Base-by-base conservation (phyloP, 768 basidiomycete genomes). In the Phlegmacium glaucopus region DNA sequence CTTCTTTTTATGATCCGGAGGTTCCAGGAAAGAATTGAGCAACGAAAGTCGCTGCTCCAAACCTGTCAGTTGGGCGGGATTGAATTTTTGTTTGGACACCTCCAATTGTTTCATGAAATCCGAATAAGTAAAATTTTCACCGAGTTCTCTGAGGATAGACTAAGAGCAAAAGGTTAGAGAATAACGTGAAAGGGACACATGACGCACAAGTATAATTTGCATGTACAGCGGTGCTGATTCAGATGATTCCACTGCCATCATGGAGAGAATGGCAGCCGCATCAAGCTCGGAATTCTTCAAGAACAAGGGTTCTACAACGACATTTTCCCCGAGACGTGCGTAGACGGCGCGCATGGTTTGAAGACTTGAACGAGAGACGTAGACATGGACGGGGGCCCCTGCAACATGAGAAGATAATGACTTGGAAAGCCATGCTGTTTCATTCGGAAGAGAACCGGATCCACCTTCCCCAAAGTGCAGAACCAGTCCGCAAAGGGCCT, bases 381-480 rank as follows among this genome's bases (percentile, higher is more conserved):
- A 85, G 0, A 87, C 80, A 0, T 63, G 59, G 0, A 79, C 64
- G 2, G 57, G 55, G 0, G 74, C 71, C 1, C 68, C 60, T 11
- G 55, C 53, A 5, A 73, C 53, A 35, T 48, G 60, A 1, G 65
- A 55, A 12, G 51, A 54, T 12, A 63, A 56, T 0, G 77, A 62
- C 0, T 66, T 57, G 0, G 72, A 76, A 0, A 83, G 54, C 77
- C 79, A 87, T 1, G 83, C 83, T 0, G 83, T 82, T 60, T 88
- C 87, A 46, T 78, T 77, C 1, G 86, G 85, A 15, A 74, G 69
- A 0, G 80, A 70, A 35, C 63, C 65, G 0, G 72, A 58, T 1
- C 86, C 86, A 6, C 83, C 82, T 60, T 85, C 84, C 0, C 86
- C 82, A 40, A 82, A 81, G 57, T 88, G 84, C 5, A 88, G 72